Conservation (phyloP, 1,139 yeast species). For the Yamadazyma friedrichii region DNA sequence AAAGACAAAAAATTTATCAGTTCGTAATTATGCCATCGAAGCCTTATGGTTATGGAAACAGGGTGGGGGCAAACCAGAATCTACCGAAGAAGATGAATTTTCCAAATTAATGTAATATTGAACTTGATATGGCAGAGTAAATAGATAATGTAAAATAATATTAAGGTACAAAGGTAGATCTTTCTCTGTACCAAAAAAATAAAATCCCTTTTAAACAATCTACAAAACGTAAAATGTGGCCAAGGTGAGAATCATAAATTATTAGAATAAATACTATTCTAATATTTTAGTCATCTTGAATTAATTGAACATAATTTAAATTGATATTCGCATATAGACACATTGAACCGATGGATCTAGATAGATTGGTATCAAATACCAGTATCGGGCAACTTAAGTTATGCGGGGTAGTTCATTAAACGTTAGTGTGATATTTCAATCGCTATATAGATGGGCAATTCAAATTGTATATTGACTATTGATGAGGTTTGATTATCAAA, state of each 20-base stretch:
- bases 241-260: conserved; percentile 1
- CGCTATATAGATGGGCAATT: too few relatives aligned
- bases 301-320: conserved; percentile 1
- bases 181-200: conserved; percentile 4
- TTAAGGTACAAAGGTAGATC: conserved; percentile 4
- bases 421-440: too few relatives aligned
- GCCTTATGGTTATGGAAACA: conserved; percentile 92
- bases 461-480: not conserved
- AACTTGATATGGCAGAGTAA: not conserved
- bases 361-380: conserved; percentile 11
- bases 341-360: conserved; percentile 45
- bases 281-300: not conserved
- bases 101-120: conserved; percentile 11
- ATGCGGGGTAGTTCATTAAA: conserved; percentile 25
- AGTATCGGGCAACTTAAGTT: conserved; percentile 48
- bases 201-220: not conserved
- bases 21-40: conserved; percentile 83
- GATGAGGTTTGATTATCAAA: not conserved
- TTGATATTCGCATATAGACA: conserved; percentile 50
- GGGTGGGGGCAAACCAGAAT: conserved; percentile 57
- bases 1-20: conserved; percentile 66
- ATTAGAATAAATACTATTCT: conserved; percentile 1
- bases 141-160: conserved; percentile 7
- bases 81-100: conserved; percentile 15
- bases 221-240: conserved; percentile 2